These are phyloP conservation scores for Rhododendron kiyosumense DNA, from an alignment of 148 eudicot genomes.

Conservation along the genomic window DNA sequence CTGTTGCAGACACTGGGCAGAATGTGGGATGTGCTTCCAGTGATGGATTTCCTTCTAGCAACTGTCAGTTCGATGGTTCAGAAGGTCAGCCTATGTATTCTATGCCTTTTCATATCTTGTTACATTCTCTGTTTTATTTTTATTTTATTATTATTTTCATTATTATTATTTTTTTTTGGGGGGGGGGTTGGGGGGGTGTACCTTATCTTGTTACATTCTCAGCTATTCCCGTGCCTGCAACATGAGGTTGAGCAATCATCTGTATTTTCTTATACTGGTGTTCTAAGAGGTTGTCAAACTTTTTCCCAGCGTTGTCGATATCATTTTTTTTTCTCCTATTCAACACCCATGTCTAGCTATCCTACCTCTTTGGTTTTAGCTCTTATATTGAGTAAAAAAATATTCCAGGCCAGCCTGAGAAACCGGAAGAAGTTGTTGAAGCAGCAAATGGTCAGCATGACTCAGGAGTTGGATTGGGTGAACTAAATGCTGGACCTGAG, in stretches of 20 bases:
- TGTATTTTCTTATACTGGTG: not conserved
- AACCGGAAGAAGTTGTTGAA: conserved; percentile 29
- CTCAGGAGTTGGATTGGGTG: conserved; percentile 22
- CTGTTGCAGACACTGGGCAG: conserved; percentile 30
- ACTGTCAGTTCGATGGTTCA: conserved; percentile 15
- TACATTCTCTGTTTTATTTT: not conserved
- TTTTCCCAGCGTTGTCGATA: not conserved
- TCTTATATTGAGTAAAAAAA: not conserved
- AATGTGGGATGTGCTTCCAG: conserved; percentile 24
- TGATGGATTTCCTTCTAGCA: conserved; percentile 23
- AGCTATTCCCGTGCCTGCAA: not conserved
- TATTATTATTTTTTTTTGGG: no score
- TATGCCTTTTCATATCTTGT: not conserved
- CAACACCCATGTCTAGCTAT: not conserved
- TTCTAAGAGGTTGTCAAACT: not conserved
- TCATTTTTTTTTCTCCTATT: not conserved
- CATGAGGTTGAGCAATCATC: not conserved
- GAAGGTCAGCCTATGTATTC: conserved; percentile 25
- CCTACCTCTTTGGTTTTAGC: not conserved
- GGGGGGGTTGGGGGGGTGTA: not conserved
- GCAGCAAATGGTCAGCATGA: conserved; percentile 23
- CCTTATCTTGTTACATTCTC: not conserved
- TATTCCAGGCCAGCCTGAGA: conserved; percentile 35
- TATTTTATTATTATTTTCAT: no score
- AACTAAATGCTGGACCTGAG: conserved; percentile 29